Evolutionary conservation across 192 early-diverging fungal genomes (phyloP).

Genomic region (Fimicolochytrium jonesii): DNA sequence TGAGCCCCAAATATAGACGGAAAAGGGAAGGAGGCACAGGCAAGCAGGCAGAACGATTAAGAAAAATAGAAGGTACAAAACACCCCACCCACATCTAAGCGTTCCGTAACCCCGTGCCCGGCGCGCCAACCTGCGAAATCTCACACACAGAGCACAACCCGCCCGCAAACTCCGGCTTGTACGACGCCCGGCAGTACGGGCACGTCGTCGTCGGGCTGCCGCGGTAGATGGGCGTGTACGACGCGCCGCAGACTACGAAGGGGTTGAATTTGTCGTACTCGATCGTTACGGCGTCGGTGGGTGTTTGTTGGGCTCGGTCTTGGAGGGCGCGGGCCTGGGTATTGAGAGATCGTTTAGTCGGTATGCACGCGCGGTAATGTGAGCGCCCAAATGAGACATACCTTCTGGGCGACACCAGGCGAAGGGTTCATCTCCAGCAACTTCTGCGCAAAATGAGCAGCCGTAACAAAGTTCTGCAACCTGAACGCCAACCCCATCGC

Average conservation of each 20-base stretch:
- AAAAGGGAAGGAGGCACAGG: no score
- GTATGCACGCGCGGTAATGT: no score
- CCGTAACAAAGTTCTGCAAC: slow-evolving; percentile 77
- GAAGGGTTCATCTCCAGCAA: slow-evolving; percentile 86
- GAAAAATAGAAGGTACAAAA: neutral
- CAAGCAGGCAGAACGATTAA: no score
- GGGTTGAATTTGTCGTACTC: slow-evolving; percentile 97
- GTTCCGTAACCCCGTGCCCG: slow-evolving; percentile 60
- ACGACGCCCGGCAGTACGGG: slow-evolving; percentile 83
- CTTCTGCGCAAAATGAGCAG: slow-evolving; percentile 82
- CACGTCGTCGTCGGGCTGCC: slow-evolving; percentile 77
- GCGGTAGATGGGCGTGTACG: slow-evolving; percentile 86
- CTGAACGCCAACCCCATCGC: slow-evolving; percentile 85
- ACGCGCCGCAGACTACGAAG: slow-evolving; percentile 80
- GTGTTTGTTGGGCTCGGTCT: slow-evolving; percentile 65
- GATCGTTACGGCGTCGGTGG: slow-evolving; percentile 73
- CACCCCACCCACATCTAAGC: neutral
- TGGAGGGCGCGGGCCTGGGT: slow-evolving; percentile 60
- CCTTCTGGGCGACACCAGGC: slow-evolving; percentile 69
- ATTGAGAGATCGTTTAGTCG: no score
- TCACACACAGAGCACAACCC: slow-evolving; percentile 84
- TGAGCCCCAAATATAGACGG: no score
- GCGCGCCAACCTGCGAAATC: slow-evolving; percentile 75
- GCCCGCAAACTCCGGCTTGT: slow-evolving; percentile 77
- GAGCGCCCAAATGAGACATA: no score